Percentiles rank a stretch among this genome's conserved stretches.
Evolutionary conservation across 768 basidiomycete species (phyloP).

Genomic region (Termitomyces sp.): DNA sequence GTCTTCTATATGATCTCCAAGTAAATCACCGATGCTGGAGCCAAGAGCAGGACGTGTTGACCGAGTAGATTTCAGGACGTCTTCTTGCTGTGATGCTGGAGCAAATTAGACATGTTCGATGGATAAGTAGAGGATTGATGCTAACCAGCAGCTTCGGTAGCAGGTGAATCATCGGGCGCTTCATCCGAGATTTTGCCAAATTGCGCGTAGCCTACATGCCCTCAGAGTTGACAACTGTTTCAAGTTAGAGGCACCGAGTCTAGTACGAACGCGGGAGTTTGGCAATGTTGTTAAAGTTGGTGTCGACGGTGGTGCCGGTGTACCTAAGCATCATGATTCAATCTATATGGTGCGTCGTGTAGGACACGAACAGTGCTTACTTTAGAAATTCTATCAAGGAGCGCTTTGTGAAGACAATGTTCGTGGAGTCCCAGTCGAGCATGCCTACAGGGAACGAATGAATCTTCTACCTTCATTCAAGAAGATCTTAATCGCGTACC

Average conservation of each 20-base stretch:
- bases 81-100: conserved; percentile 15
- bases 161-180: conserved; percentile 6
- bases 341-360: background rate
- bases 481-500: conserved; percentile 34
- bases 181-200: conserved; percentile 54
- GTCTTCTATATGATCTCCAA: conserved; percentile 41
- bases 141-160: conserved; percentile 4
- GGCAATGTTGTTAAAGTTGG: conserved; percentile 68
- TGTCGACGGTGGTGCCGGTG: conserved; percentile 70
- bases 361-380: conserved; percentile 31
- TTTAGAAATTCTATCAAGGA: conserved; percentile 74
- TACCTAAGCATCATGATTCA: conserved; percentile 40
- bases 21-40: conserved; percentile 48
- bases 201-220: conserved; percentile 55
- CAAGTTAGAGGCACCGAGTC: background rate
- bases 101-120: background rate
- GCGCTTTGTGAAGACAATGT: conserved; percentile 78
- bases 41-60: conserved; percentile 55
- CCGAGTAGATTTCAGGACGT: conserved; percentile 49
- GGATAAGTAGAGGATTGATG: background rate
- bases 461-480: background rate
- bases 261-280: conserved; percentile 72
- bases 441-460: conserved; percentile 45
- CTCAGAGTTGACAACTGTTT: background rate
- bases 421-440: conserved; percentile 78